Conservation (phyloP, 2,329 filamentous ascomycete genomes). For the Ophiocordyceps camponoti-saundersi region DNA sequence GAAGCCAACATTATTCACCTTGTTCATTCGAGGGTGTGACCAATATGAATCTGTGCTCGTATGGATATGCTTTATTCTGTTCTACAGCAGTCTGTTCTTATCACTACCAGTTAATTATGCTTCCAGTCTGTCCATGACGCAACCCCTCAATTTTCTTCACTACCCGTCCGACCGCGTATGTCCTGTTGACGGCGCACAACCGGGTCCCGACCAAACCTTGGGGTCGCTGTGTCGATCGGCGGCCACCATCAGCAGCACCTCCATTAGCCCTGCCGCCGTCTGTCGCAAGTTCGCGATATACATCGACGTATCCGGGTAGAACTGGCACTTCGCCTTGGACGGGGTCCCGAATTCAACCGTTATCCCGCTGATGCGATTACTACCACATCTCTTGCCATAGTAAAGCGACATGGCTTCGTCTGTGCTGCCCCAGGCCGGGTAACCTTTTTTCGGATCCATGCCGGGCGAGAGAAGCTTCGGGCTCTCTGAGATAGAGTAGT, state of each 20-base stretch:
- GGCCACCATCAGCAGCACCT: constrained; percentile 19
- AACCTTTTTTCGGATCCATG: neutral
- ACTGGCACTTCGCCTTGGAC: constrained; percentile 14
- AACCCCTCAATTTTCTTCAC: no score
- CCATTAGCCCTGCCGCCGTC: constrained; percentile 28
- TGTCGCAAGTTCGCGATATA: constrained; percentile 27
- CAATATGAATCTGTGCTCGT: no score
- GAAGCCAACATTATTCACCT: no score
- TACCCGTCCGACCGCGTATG: no score
- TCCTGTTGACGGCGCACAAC: neutral
- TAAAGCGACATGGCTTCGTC: constrained; percentile 30
- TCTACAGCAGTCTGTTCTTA: no score
- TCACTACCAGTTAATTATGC: no score
- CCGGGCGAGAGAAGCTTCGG: neutral
- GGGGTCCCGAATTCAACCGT: constrained; percentile 27
- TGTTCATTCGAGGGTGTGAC: no score
- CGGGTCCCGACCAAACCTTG: neutral
- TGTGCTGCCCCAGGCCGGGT: constrained; percentile 10
- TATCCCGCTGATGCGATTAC: constrained; percentile 22
- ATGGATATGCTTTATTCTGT: no score
- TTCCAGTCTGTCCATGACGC: no score
- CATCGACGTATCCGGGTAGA: constrained; percentile 25
- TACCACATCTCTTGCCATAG: constrained; percentile 15
- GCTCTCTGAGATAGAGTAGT: neutral
- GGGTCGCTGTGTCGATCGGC: neutral